Base-by-base conservation (phyloP, 106 monocot genomes). In the Alisma plantagoaquatica region DNA sequence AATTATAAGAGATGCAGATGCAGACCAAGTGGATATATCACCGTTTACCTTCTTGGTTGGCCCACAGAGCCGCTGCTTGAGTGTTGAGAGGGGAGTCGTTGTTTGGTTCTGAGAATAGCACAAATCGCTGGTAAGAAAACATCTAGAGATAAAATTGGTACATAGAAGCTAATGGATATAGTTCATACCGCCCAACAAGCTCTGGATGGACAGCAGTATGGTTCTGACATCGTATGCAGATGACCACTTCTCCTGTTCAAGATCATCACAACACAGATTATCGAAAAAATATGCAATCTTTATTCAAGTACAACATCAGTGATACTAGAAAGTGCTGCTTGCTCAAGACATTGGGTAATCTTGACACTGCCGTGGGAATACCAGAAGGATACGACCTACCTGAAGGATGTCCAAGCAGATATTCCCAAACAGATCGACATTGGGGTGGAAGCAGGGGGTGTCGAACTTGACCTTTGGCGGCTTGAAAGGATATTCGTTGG, bases 371-470 rank as follows among this genome's bases (percentile, higher is more conserved):
- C n/a, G n/a, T n/a, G n/a, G n/a, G n/a, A n/a, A n/a, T n/a, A n/a
- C n/a, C n/a, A 22, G 6, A 18, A 47, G 7, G 25, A 21, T 10
- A 7, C 3, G 2, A 54, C 11, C 18, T 51, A 89, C 91, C 84
- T 96, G 88, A 63, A 96, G 96, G 41, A 96, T 96, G 56, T 96
- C 96, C 24, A 96, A 53, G 75, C 96, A 96, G 54, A 96, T 88
- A 81, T 85, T 85, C 28, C 96, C 96, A 23, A 41, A 61, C 29
- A 72, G 25, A 43, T 96, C 89, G 2, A 96, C 96, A 43, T 96
- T 96, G 20, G 96, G 96, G 47, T 96, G 96, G 67, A 89, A 96
- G 59, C 88, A 96, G 24, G 78, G 2, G 35, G 72, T 68, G 26
- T 84, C 85, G 35, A 81, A 96, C 76, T 84, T 84, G 2, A 96